Evolutionary conservation across 2,329 filamentous ascomycete genomes (phyloP), one percentile per base, ranked within the genome.

Genomic region (Claviceps citrina): DNA sequence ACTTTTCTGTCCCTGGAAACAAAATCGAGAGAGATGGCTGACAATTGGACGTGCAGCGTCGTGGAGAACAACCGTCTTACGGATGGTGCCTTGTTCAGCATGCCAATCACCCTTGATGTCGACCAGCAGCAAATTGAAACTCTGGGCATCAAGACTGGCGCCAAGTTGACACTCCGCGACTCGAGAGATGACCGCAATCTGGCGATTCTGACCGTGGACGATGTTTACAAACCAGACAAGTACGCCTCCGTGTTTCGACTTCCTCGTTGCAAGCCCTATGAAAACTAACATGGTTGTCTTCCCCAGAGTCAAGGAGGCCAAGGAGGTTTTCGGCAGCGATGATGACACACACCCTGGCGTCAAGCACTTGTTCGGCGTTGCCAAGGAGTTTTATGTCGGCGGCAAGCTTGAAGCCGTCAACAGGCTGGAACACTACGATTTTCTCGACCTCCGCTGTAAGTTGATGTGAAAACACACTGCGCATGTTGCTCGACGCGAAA

Each of bases 381-480:
- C 82, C 46, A 70, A 84, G 54, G 86, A 94, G 45, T 93, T 79
- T 63, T 96, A 96, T 64, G 75, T 98, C 46, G 91, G 91, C 58
- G 91, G 91, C 60, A 95, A 93, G 76, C 68, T 98, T 48, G 84
- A 96, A 60, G 91, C 91, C 46, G 79, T 98, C 60, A 89, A 89
- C 73, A 82, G 85, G 52, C 74, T 94, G 45, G 86, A 93, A 68
- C 91, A 98, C 73, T 98, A 98, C 70, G 91, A 98, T 69, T 96
- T 96, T 68, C 84, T 96, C 51, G 91, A 84, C 56, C 76, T 96
- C 44, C 79, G 91, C 70, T 96, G 83, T 84, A 71, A 63, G 80
- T 62, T 8, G 12, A 12, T 7, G 5, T n/a, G 15, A 6, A 28
- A 15, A 22, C 15, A 5, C 10, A 20, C 22, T 15, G 36, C 27